Base-by-base conservation (phyloP, 169 alveolate genomes). In the Plasmodium chabaudi region DNA sequence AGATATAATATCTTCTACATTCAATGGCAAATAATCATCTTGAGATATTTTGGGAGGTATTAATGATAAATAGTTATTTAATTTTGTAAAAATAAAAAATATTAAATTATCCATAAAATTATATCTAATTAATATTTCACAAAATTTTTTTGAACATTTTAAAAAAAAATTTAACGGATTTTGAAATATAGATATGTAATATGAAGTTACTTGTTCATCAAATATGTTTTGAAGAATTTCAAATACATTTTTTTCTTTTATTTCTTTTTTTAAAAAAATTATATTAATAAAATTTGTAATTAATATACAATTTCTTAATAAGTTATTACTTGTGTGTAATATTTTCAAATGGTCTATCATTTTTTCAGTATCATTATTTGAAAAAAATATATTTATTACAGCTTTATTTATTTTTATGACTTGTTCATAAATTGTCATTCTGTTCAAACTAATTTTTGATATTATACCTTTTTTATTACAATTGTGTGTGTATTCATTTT, bases 151-250 rank as follows among this genome's bases (percentile, higher is more conserved):
- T 0, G 90, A 53, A 51, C 75, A 51, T 42, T 49, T 67, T 34
- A 82, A 60, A 60, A 82, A 82, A 60, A 82, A 82, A 44, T 82
- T 82, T 10, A 82, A 0, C 15, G 90, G 90, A 61, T 82, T 82
- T 39, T 82, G 90, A 71, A 82, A 82, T 4, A 82, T 51, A 15
- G 90, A 82, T 25, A 82, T 82, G 55, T 82, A 82, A 61, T 82
- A 71, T 1, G 90, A 56, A 47, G 64, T 34, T 13, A 69, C 55
- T 4, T 69, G 72, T 7, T 82, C 84, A 60, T 82, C 73, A 13
- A 68, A 47, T n/a, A 82, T 19, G 21, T 21, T 34, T 10, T 15
- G 68, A 47, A 82, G 39, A 27, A 82, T 1, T 13, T 82, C 72
- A 47, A 60, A 25, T 6, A 82, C 63, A 68, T 63, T 77, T 19